Evolutionary conservation across 2,329 filamentous ascomycete species (phyloP).

Genomic region (Colletotrichum simmondsii): DNA sequence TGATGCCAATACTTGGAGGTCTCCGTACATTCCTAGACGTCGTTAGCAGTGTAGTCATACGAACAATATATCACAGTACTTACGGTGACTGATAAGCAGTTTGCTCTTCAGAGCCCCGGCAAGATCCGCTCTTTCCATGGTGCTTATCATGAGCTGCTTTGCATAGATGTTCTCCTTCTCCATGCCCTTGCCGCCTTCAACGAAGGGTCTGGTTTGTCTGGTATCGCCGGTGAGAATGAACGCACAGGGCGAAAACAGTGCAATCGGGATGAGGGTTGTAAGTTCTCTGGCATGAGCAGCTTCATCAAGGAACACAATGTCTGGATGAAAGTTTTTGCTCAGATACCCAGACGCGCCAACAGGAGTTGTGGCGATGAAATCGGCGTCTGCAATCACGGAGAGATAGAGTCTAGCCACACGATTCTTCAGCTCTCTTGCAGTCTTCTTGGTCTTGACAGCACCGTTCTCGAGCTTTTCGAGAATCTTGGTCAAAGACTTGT

Average conservation of each 20-base stretch:
- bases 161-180: slow-evolving; percentile 16
- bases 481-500: slow-evolving; percentile 49
- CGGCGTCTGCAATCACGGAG: slow-evolving; percentile 48
- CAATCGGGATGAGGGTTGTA: slow-evolving; percentile 56
- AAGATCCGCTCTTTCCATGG: slow-evolving; percentile 51
- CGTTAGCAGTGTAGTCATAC: not conserved
- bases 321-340: slow-evolving; percentile 73
- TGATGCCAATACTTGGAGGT: slow-evolving; percentile 54
- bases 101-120: slow-evolving; percentile 45
- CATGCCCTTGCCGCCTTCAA: slow-evolving; percentile 39
- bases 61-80: not conserved
- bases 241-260: slow-evolving; percentile 51
- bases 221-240: slow-evolving; percentile 60
- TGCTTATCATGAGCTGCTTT: slow-evolving; percentile 41
- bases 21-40: slow-evolving; percentile 41
- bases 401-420: slow-evolving; percentile 50
- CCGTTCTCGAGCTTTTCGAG: slow-evolving; percentile 41
- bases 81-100: slow-evolving; percentile 50
- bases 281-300: slow-evolving; percentile 58
- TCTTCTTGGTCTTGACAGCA: slow-evolving; percentile 35
- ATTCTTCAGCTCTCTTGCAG: slow-evolving; percentile 37
- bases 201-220: slow-evolving; percentile 56
- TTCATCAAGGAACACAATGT: slow-evolving; percentile 89
- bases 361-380: slow-evolving; percentile 59
- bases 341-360: slow-evolving; percentile 50